Evolutionary conservation across 2,329 filamentous ascomycete species (phyloP).

Genomic region (Mycosphaerelloides madeirae): DNA sequence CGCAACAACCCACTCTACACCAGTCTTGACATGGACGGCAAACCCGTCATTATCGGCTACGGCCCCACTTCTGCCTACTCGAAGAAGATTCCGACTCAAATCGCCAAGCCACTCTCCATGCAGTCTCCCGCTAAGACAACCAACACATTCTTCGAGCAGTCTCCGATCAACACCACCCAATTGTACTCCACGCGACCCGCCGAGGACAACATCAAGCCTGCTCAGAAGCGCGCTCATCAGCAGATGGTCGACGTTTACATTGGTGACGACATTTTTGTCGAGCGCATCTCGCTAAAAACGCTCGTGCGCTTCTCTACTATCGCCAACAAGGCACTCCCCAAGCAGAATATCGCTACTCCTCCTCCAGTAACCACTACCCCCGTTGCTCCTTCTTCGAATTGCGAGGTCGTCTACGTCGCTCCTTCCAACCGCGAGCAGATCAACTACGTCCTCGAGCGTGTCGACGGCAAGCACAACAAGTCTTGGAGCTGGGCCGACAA

Average conservation of each 20-base stretch:
- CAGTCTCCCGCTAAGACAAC: not conserved
- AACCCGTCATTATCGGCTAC: slow-evolving; percentile 5
- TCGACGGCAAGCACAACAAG: not conserved
- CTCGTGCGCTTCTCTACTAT: slow-evolving; percentile 11
- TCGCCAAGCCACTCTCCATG: not conserved
- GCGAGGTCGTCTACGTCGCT: not conserved
- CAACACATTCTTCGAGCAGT: too few relatives aligned
- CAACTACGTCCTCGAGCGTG: not conserved
- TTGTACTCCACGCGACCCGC: not conserved
- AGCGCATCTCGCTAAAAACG: slow-evolving; percentile 8
- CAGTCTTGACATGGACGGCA: slow-evolving; percentile 1
- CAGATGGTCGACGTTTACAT: slow-evolving; percentile 11
- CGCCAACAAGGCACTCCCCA: slow-evolving; percentile 5
- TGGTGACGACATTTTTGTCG: slow-evolving; percentile 6
- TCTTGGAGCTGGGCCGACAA: not conserved
- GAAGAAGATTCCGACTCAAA: too few relatives aligned
- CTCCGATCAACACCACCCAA: too few relatives aligned
- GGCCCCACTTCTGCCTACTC: not conserved
- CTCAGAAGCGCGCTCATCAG: not conserved
- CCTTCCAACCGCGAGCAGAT: not conserved
- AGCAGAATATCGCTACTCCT: not conserved
- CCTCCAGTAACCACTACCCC: not conserved
- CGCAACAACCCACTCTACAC: slow-evolving; percentile 8
- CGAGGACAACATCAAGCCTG: not conserved
- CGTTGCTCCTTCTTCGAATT: not conserved